Conservation (phyloP, 1,284 basidiomycete species). For the Naganishia sp. region DNA sequence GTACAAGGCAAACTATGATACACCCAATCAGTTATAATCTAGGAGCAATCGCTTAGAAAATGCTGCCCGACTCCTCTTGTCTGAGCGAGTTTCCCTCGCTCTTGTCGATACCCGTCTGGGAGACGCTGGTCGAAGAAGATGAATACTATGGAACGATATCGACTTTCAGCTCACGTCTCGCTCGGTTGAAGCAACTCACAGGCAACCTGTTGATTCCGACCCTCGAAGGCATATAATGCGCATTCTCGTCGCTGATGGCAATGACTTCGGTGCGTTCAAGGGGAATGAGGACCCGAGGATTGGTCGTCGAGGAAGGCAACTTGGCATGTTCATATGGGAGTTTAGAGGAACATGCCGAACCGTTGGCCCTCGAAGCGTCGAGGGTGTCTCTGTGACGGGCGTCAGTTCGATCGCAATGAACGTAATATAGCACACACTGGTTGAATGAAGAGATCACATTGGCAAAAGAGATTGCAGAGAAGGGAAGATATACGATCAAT, state of each 20-base stretch:
- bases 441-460: conserved; percentile 10
- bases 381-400: background rate
- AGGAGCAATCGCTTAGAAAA: background rate
- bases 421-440: background rate
- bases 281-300: conserved; percentile 9
- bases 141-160: background rate
- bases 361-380: background rate
- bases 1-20: background rate
- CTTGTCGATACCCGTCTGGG: background rate
- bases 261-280: conserved; percentile 8
- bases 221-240: background rate
- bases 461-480: background rate
- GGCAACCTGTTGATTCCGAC: conserved; percentile 23
- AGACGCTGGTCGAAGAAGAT: conserved; percentile 4
- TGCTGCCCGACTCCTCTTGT: background rate
- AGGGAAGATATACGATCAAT: background rate
- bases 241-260: conserved; percentile 19
- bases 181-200: background rate
- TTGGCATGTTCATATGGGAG: background rate
- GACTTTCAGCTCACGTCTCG: background rate
- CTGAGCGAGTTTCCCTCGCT: conserved; percentile 1
- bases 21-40: background rate
- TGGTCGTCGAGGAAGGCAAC: background rate
- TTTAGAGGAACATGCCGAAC: background rate
- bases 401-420: background rate